phyloP scores from a whole-genome alignment of 768 basidiomycete species.

The Mycena latifolia region DNA sequence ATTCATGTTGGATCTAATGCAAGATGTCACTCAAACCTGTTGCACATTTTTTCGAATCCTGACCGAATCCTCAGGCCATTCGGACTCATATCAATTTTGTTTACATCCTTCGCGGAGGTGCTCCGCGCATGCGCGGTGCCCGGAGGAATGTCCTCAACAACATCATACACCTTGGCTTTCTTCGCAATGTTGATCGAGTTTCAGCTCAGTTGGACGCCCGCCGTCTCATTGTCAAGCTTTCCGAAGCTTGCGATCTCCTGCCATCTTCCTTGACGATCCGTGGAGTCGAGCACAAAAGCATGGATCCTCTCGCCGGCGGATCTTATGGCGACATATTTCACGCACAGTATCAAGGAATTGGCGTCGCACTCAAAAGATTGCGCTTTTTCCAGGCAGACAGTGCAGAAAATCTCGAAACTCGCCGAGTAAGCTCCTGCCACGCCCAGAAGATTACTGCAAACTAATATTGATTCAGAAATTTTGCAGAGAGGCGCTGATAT shows the following conservation, averaged over 20 bases:
- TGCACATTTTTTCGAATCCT: too few species aligned
- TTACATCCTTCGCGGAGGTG: slow-evolving; percentile 7
- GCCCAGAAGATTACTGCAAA: background rate
- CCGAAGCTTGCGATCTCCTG: slow-evolving; percentile 8
- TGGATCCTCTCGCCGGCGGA: slow-evolving; percentile 1
- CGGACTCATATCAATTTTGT: slow-evolving; percentile 8
- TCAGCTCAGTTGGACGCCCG: slow-evolving; percentile 13
- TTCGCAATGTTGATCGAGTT: slow-evolving; percentile 17
- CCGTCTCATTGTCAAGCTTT: slow-evolving; percentile 15
- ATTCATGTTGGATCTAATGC: slow-evolving; percentile 25
- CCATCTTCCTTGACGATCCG: slow-evolving; percentile 18
- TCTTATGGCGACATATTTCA: slow-evolving; percentile 12
- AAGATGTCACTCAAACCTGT: slow-evolving; percentile 12
- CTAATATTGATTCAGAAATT: slow-evolving; percentile 24
- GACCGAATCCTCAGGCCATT: background rate
- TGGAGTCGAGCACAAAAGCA: background rate
- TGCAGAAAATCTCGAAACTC: background rate
- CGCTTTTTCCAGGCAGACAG: slow-evolving; percentile 12
- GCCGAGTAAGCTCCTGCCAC: slow-evolving; percentile 1
- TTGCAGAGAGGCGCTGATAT: slow-evolving; percentile 38
- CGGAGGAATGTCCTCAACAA: slow-evolving; percentile 5
- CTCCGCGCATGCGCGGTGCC: slow-evolving; percentile 22
- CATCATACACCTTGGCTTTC: background rate
- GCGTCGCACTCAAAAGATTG: slow-evolving; percentile 25
- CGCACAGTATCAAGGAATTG: background rate